Evolutionary conservation across 768 basidiomycete species (phyloP).

Genomic region (Macrolepiota dolichaula): DNA sequence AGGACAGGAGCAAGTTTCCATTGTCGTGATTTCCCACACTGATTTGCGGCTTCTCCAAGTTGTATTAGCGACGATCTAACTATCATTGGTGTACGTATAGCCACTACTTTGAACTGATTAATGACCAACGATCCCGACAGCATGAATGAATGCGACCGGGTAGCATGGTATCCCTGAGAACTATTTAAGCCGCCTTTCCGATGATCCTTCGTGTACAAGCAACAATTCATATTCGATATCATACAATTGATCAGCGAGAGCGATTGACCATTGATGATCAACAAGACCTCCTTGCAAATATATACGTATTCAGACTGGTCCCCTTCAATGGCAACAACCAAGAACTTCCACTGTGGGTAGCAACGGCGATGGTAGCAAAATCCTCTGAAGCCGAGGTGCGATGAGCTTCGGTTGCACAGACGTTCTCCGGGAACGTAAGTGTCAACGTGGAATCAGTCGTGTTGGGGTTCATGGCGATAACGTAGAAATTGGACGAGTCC

Average conservation of each 20-base stretch:
- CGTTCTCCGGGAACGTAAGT: slow-evolving; percentile 30
- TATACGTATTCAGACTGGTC: slow-evolving; percentile 33
- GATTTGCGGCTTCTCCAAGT: not conserved
- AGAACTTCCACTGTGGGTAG: slow-evolving; percentile 18
- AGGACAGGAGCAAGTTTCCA: not conserved
- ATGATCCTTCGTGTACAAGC: too few species aligned
- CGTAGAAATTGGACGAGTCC: slow-evolving; percentile 23
- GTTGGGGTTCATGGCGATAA: slow-evolving; percentile 34
- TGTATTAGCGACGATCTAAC: too few species aligned
- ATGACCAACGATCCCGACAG: too few species aligned
- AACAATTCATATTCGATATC: not conserved
- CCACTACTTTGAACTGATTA: too few species aligned
- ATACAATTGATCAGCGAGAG: too few species aligned
- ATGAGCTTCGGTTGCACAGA: slow-evolving; percentile 24
- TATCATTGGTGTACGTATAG: too few species aligned
- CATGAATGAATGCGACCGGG: too few species aligned
- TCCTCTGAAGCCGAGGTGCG: slow-evolving; percentile 32
- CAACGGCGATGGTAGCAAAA: slow-evolving; percentile 27
- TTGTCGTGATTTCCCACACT: not conserved
- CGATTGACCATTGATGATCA: slow-evolving; percentile 3
- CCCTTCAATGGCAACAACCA: slow-evolving; percentile 28
- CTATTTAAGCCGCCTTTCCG: too few species aligned
- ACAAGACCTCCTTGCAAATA: slow-evolving; percentile 26
- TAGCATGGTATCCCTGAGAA: too few species aligned
- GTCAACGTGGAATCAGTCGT: slow-evolving; percentile 23